Conservation (phyloP, 129 eudicot species). For the Glebionis coronaria region DNA sequence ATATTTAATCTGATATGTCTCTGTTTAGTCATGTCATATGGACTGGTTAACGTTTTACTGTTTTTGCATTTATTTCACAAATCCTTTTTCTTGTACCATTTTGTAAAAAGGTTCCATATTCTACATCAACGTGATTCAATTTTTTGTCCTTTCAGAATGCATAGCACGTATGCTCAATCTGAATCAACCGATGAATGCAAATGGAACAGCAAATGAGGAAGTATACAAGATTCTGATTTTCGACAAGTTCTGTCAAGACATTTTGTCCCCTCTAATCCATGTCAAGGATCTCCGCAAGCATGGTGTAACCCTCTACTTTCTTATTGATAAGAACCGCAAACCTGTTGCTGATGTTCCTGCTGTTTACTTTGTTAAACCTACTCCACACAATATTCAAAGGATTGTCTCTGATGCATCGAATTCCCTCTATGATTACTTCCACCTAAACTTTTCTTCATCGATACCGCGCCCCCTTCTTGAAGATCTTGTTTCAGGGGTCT, state of each 20-base stretch:
- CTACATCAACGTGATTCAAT: neutral
- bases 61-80: too few relatives aligned
- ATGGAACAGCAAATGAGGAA: slow-evolving; percentile 69
- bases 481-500: slow-evolving; percentile 73
- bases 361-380: slow-evolving; percentile 81
- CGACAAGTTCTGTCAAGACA: slow-evolving; percentile 80
- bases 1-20: too few relatives aligned
- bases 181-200: slow-evolving; percentile 71
- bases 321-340: slow-evolving; percentile 80
- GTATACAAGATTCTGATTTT: slow-evolving; percentile 93
- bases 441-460: slow-evolving; percentile 85
- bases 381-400: slow-evolving; percentile 54
- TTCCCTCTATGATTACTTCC: slow-evolving; percentile 75
- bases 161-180: slow-evolving; percentile 92
- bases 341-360: slow-evolving; percentile 96
- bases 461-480: slow-evolving; percentile 79
- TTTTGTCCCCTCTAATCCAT: slow-evolving; percentile 87
- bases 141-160: slow-evolving; percentile 52
- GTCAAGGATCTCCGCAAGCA: slow-evolving; percentile 94
- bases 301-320: slow-evolving; percentile 90
- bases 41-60: too few relatives aligned
- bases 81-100: too few relatives aligned
- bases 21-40: too few relatives aligned
- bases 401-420: slow-evolving; percentile 64
- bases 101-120: too few relatives aligned